Conservation (phyloP, 345 rosid species). For the Limnanthes douglasii region DNA sequence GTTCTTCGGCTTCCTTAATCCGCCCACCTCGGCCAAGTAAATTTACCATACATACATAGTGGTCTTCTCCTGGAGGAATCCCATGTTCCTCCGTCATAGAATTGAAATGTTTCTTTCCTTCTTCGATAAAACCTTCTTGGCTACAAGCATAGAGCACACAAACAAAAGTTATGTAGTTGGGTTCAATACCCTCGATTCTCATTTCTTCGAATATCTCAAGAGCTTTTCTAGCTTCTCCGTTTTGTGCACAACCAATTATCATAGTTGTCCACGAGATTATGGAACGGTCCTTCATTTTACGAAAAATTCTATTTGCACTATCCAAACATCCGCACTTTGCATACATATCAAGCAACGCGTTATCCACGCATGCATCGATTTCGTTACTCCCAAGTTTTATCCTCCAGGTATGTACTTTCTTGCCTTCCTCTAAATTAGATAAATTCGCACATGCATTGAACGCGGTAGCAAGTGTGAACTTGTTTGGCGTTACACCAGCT, state of each 20-base stretch:
- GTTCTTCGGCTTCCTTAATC: slow-evolving; percentile 32
- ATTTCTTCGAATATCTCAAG: slow-evolving; percentile 27
- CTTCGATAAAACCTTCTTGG: slow-evolving; percentile 30
- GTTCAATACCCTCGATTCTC: slow-evolving; percentile 19
- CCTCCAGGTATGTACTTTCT: slow-evolving; percentile 29
- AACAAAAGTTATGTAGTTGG: slow-evolving; percentile 29
- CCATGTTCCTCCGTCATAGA: slow-evolving; percentile 27
- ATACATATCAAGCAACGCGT: slow-evolving; percentile 43
- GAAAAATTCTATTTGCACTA: slow-evolving; percentile 23
- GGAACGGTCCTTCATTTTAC: slow-evolving; percentile 14
- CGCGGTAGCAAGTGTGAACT: slow-evolving; percentile 32
- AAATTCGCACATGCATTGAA: slow-evolving; percentile 35
- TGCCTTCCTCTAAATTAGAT: slow-evolving; percentile 28
- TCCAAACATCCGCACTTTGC: slow-evolving; percentile 37
- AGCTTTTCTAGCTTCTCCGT: slow-evolving; percentile 30
- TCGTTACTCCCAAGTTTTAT: slow-evolving; percentile 24
- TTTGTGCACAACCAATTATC: slow-evolving; percentile 45
- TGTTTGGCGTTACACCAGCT: slow-evolving; percentile 29
- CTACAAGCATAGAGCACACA: slow-evolving; percentile 37
- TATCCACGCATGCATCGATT: slow-evolving; percentile 32
- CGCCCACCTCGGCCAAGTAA: slow-evolving; percentile 31
- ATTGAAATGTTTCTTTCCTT: slow-evolving; percentile 36
- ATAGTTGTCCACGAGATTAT: slow-evolving; percentile 39
- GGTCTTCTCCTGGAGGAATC: slow-evolving; percentile 34
- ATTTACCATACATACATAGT: slow-evolving; percentile 39